A percentile compares a stretch with the other conserved stretches of the same genome.
phyloP scores from a whole-genome alignment of 768 basidiomycete genomes.

The Tricholomella constricta region DNA sequence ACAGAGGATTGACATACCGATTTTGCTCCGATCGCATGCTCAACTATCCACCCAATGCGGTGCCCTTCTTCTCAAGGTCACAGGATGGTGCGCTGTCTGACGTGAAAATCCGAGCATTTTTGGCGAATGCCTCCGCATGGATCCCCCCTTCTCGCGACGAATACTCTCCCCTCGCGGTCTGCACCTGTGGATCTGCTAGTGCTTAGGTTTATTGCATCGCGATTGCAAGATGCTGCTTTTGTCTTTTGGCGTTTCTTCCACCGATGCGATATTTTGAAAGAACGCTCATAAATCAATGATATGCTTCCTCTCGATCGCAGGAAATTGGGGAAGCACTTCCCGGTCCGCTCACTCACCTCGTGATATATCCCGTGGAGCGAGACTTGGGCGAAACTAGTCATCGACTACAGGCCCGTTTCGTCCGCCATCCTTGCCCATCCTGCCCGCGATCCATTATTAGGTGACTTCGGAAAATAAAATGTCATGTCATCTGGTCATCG shows the following conservation, averaged over 20 bases:
- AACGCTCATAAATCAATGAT: too few species aligned
- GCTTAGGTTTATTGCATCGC: too few species aligned
- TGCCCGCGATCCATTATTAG: constrained; percentile 1
- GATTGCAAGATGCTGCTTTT: too few species aligned
- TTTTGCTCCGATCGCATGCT: constrained; percentile 6
- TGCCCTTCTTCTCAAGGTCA: constrained; percentile 2
- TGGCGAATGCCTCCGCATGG: background rate
- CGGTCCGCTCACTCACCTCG: constrained; percentile 15
- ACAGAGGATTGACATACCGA: background rate
- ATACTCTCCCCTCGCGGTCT: background rate
- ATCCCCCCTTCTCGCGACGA: background rate
- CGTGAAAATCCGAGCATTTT: background rate
- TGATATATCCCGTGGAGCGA: constrained; percentile 14
- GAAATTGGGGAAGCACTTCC: background rate
- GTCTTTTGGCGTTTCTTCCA: too few species aligned
- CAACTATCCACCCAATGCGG: background rate
- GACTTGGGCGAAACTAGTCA: background rate
- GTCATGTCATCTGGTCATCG: constrained; percentile 6
- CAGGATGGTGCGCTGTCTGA: background rate
- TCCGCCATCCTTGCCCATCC: background rate
- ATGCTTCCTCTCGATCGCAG: background rate
- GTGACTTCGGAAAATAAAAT: background rate
- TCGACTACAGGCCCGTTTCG: constrained; percentile 5
- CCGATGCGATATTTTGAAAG: too few species aligned
- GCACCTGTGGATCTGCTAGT: too few species aligned